Base-by-base conservation (phyloP, 805 yeast species). In the Myxozyma kluyveri region DNA sequence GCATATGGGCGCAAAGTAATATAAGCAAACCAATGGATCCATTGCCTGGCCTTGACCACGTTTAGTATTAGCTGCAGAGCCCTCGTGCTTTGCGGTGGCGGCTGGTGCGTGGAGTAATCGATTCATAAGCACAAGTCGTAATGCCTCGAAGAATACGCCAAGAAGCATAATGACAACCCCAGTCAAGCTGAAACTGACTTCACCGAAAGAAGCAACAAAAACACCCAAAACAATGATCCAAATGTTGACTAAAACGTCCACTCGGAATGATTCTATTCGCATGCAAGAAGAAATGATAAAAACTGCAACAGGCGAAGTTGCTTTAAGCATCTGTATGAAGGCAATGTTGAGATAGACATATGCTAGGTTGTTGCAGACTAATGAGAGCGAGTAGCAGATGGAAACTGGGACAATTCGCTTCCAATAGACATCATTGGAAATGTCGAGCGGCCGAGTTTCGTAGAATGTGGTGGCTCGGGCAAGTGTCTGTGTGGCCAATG, bases 241-340 rank as follows among this genome's bases (percentile, higher is more conserved):
- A 29, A 61, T 61, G 31, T 61, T 61, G 42, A 57, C 39, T 36
- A 61, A 44, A 6, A 52, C 50, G 36, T 54, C 53, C 5, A 53
- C 23, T 14, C 59, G 54, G 50, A 59, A 61, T 9, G 51, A 24
- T 38, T 61, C 63, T 22, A 50, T 45, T 23, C 59, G 48, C 18
- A 60, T 38, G n/a, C 43, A 27, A 49, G 59, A 61, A 7, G 64
- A 59, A 22, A 59, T 37, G 23, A 61, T 22, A 36, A 61, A 57
- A 23, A 61, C 63, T 9, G 57, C 61, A 14, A 61, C 64, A 9
- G 64, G 64, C 19, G 61, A 56, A 17, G 62, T 61, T 7, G 64
- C 64, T 43, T 61, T 61, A 12, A 61, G 54, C 64, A 61, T 61
- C 50, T 61, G 64, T 29, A 61, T 61, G 50, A 61, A 61, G 22